phyloP scores from a whole-genome alignment of 306 rosid genomes.

The Pueraria montana region DNA sequence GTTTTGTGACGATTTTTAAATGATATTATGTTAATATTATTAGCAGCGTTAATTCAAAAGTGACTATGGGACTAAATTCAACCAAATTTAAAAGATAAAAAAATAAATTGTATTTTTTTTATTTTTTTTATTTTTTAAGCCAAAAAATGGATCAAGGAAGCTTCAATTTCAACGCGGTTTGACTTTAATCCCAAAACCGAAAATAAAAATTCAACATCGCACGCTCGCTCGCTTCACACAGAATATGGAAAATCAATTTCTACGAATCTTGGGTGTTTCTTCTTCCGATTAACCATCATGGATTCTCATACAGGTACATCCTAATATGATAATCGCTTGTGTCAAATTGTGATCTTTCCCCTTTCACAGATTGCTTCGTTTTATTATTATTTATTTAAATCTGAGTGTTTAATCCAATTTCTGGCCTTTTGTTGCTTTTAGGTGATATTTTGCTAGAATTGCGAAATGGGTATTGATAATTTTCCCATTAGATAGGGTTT shows the following conservation, averaged over 20 bases:
- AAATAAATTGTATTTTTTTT: no score
- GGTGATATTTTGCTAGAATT: slow-evolving; percentile 51
- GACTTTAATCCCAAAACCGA: not conserved
- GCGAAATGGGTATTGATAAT: slow-evolving; percentile 40
- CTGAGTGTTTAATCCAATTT: not conserved
- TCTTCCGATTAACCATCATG: not conserved
- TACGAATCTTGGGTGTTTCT: slow-evolving; percentile 7
- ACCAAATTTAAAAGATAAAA: no score
- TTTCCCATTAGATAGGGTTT: slow-evolving; percentile 31
- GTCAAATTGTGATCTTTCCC: not conserved
- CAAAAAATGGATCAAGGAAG: no score
- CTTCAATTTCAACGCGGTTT: slow-evolving; percentile 19
- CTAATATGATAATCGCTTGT: not conserved
- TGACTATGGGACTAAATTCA: no score
- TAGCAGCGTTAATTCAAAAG: no score
- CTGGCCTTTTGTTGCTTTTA: slow-evolving; percentile 7
- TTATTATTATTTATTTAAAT: not conserved
- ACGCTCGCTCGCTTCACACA: not conserved
- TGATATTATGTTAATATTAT: no score
- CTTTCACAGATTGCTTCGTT: slow-evolving; percentile 19
- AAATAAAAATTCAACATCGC: not conserved
- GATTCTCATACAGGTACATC: slow-evolving; percentile 2
- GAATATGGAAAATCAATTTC: not conserved
- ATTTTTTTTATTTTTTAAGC: no score
- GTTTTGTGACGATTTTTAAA: no score